Percentiles rank a stretch among this genome's conserved stretches.
Conservation (phyloP, 2,329 filamentous ascomycete genomes). For the Trichoderma breve region DNA sequence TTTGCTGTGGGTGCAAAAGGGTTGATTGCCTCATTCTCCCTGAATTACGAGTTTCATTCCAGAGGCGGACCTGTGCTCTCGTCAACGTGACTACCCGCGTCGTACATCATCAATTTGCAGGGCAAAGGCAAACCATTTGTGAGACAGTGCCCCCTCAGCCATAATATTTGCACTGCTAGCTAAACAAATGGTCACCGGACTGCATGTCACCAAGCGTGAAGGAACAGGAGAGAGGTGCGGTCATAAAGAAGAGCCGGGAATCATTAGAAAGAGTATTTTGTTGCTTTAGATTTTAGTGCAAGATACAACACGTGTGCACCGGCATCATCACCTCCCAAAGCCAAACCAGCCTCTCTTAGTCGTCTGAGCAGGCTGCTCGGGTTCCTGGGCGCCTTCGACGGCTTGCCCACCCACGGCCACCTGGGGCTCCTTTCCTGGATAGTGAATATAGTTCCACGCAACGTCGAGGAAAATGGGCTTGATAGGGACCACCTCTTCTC, state of each 20-base stretch:
- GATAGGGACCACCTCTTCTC: conserved; percentile 76
- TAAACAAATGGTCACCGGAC: not conserved
- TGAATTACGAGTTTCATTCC: conserved; percentile 10
- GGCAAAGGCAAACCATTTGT: not conserved
- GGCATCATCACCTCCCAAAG: conserved; percentile 53
- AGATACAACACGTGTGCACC: not conserved
- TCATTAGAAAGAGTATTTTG: not conserved
- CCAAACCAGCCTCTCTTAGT: conserved; percentile 75
- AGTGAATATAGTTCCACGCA: conserved; percentile 96
- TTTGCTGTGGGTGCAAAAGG: not conserved
- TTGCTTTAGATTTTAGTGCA: not conserved
- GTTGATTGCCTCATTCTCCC: not conserved
- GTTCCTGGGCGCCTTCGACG: conserved; percentile 35
- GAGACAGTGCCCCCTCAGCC: not conserved
- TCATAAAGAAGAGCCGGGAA: not conserved
- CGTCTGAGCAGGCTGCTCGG: conserved; percentile 41
- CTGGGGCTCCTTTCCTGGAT: conserved; percentile 61
- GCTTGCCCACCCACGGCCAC: conserved; percentile 27
- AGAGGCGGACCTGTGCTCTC: not conserved
- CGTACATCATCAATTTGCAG: not conserved
- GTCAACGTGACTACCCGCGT: not conserved
- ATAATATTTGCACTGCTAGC: not conserved
- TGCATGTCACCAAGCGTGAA: not conserved
- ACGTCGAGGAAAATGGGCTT: conserved; percentile 96
- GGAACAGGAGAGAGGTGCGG: not conserved